Conservation (phyloP, 2,329 filamentous ascomycete species). For the Tolypocladium endophyticum region DNA sequence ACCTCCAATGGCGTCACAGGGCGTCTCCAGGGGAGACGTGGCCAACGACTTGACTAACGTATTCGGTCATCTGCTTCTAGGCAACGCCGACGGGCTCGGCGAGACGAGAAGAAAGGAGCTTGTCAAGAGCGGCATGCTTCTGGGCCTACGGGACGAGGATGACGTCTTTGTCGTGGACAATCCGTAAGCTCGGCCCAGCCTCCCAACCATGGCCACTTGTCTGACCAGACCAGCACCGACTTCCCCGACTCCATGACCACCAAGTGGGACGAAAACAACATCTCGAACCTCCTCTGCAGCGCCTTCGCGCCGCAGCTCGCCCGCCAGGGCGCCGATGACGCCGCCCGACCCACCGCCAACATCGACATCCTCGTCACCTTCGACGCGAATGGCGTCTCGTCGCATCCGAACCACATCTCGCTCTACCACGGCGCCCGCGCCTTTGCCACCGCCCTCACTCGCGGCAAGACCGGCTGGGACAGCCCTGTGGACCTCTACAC, state of each 20-base stretch:
- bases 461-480: slow-evolving; percentile 51
- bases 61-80: slow-evolving; percentile 25
- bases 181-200: slow-evolving; percentile 35
- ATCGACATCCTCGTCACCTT: slow-evolving; percentile 89
- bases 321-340: slow-evolving; percentile 18
- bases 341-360: slow-evolving; percentile 30
- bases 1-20: not conserved
- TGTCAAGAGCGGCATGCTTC: slow-evolving; percentile 62
- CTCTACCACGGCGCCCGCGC: slow-evolving; percentile 70
- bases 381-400: slow-evolving; percentile 69
- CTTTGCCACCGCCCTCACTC: slow-evolving; percentile 60
- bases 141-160: slow-evolving; percentile 64
- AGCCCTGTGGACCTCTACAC: slow-evolving; percentile 80
- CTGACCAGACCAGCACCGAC: slow-evolving; percentile 27
- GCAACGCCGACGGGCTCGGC: slow-evolving; percentile 80
- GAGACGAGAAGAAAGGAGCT: slow-evolving; percentile 76
- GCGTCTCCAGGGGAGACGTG: not conserved
- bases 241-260: slow-evolving; percentile 86
- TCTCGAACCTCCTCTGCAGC: slow-evolving; percentile 58
- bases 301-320: slow-evolving; percentile 62
- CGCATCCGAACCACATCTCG: slow-evolving; percentile 88
- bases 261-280: slow-evolving; percentile 61
- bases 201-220: not conserved
- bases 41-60: not conserved
- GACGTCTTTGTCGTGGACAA: slow-evolving; percentile 83